Evolutionary conservation across 148 eudicot genomes (phyloP).

Genomic region (Rhododendron kiyosumense): DNA sequence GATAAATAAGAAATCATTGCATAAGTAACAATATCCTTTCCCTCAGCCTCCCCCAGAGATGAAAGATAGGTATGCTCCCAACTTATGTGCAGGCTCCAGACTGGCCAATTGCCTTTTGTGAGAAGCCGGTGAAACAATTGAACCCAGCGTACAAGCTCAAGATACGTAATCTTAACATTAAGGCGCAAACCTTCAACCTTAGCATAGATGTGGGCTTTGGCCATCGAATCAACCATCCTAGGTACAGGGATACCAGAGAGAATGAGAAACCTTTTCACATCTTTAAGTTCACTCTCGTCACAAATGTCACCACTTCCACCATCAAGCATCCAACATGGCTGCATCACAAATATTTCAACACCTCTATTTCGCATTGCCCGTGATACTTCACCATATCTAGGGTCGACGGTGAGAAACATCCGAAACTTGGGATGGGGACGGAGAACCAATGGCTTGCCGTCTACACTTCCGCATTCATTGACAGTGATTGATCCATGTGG

Average conservation of each 20-base stretch:
- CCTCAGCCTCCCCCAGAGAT: slow-evolving; percentile 68
- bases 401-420: slow-evolving; percentile 91
- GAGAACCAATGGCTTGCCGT: slow-evolving; percentile 77
- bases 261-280: slow-evolving; percentile 65
- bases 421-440: slow-evolving; percentile 82
- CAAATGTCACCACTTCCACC: slow-evolving; percentile 16
- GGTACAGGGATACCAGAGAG: slow-evolving; percentile 56
- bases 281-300: slow-evolving; percentile 48
- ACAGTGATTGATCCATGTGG: slow-evolving; percentile 83
- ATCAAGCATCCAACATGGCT: slow-evolving; percentile 61
- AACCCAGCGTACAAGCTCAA: slow-evolving; percentile 89
- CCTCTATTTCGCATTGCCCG: slow-evolving; percentile 99
- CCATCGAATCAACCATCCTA: slow-evolving; percentile 66
- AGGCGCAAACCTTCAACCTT: slow-evolving; percentile 44
- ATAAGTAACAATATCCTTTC: slow-evolving; percentile 49
- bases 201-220: slow-evolving; percentile 77
- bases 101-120: slow-evolving; percentile 54
- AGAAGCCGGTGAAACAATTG: slow-evolving; percentile 80
- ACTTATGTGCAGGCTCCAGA: slow-evolving; percentile 80
- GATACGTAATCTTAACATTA: slow-evolving; percentile 55
- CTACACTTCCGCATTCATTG: slow-evolving; percentile 85
- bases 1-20: slow-evolving; percentile 45
- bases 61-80: slow-evolving; percentile 95
- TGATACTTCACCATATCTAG: slow-evolving; percentile 81
- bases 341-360: slow-evolving; percentile 79